Evolutionary conservation across 805 yeast genomes (phyloP).

Genomic region (Cyberlindnera bimundalis): DNA sequence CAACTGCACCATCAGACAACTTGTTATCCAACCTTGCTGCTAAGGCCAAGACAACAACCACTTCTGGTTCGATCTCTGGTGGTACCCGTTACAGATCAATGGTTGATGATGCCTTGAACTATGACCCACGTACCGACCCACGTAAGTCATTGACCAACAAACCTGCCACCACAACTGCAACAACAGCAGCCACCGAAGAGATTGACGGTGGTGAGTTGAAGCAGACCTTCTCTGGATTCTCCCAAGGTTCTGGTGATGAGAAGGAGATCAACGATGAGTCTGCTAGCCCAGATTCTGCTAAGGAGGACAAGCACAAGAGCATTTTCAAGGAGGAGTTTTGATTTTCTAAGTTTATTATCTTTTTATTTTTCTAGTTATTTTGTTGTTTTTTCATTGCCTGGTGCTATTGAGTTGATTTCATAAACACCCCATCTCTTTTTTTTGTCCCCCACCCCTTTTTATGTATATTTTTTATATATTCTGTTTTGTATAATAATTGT

Average conservation of each 20-base stretch:
- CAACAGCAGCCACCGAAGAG: constrained; percentile 3
- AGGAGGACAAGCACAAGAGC: constrained; percentile 24
- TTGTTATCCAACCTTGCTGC: not conserved
- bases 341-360: not conserved
- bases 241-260: constrained; percentile 40
- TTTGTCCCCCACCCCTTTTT: too few relatives aligned
- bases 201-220: constrained; percentile 25
- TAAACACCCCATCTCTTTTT: too few relatives aligned
- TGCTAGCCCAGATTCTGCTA: constrained; percentile 7
- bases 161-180: constrained; percentile 5
- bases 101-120: constrained; percentile 23
- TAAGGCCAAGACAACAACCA: constrained; percentile 3
- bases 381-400: too few relatives aligned
- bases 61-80: constrained; percentile 4
- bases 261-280: constrained; percentile 21
- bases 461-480: too few relatives aligned
- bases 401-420: too few relatives aligned
- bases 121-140: constrained; percentile 11
- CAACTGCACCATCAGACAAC: not conserved
- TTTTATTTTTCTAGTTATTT: not conserved
- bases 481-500: too few relatives aligned
- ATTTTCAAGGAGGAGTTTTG: constrained; percentile 29
- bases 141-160: constrained; percentile 3
- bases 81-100: constrained; percentile 19
- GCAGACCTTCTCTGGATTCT: constrained; percentile 41